Conservation (phyloP, 441 rosid genomes). For the Pelargonium cotyledonis region DNA sequence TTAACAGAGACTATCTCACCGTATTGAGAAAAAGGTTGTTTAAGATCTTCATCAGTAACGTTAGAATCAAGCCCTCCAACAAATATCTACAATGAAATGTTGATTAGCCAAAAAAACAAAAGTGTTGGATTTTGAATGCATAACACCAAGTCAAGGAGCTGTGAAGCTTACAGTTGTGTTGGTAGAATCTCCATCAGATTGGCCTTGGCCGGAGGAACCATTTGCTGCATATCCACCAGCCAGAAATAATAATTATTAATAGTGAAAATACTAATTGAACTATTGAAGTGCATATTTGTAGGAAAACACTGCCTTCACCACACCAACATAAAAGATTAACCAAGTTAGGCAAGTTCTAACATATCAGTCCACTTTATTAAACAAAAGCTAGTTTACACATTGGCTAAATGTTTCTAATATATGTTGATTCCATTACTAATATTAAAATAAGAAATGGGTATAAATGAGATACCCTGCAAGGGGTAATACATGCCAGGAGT, state of each 20-base stretch:
- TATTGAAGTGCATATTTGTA: background rate
- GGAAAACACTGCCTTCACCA: background rate
- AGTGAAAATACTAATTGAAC: background rate
- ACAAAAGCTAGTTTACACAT: too few species aligned
- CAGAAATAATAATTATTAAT: conserved; percentile 5
- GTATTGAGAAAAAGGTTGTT: conserved; percentile 57
- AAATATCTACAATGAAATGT: conserved; percentile 53
- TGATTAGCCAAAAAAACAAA: conserved; percentile 21
- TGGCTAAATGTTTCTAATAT: too few species aligned
- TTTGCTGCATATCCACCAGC: conserved; percentile 62
- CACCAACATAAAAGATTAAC: background rate
- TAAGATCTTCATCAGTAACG: conserved; percentile 76
- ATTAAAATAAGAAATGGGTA: too few species aligned
- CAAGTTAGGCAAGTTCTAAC: too few species aligned
- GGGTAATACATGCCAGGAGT: too few species aligned
- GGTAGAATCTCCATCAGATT: conserved; percentile 62
- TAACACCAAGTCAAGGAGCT: conserved; percentile 9
- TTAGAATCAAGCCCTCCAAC: conserved; percentile 88
- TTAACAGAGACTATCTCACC: conserved; percentile 85
- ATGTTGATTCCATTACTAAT: too few species aligned
- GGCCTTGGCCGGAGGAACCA: conserved; percentile 48
- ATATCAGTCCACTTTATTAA: too few species aligned
- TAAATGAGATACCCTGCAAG: too few species aligned
- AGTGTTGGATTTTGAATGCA: conserved; percentile 18
- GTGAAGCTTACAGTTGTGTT: conserved; percentile 72